Evolutionary conservation across 2,329 filamentous ascomycete species (phyloP).

Genomic region (Alternaria sp.): DNA sequence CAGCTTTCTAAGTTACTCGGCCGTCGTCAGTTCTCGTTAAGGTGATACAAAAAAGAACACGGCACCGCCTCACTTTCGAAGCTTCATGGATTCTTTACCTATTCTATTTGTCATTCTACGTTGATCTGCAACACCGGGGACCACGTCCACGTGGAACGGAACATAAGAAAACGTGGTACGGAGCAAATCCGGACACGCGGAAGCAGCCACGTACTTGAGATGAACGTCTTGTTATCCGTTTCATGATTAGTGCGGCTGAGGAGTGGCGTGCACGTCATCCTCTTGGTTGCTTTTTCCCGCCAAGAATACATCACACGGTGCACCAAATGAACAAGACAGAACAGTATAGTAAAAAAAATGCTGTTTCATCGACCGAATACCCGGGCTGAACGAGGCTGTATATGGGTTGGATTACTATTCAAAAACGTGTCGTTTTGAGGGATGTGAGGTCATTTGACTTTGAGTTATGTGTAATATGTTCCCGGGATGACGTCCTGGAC

Average conservation of each 20-base stretch:
- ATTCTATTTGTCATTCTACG: constrained; percentile 10
- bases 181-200: not conserved
- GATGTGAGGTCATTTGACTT: not conserved
- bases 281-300: not conserved
- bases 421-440: not conserved
- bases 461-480: not conserved
- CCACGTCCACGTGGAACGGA: constrained; percentile 5
- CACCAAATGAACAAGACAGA: not conserved
- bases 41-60: constrained; percentile 1
- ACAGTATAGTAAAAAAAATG: not conserved
- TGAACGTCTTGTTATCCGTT: not conserved
- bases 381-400: not conserved
- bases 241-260: not conserved
- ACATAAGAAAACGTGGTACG: constrained; percentile 3
- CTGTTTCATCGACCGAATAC: constrained; percentile 4
- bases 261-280: not conserved
- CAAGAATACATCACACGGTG: not conserved
- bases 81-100: not conserved
- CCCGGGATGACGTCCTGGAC: not conserved
- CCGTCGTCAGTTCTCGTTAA: not conserved
- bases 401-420: not conserved
- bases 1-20: not conserved
- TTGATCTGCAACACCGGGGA: not conserved
- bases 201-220: not conserved
- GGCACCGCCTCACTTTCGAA: constrained; percentile 1